A percentile compares a stretch with the other conserved stretches of the same genome.
Conservation (phyloP, 352 stramenopile genomes). For the Pythium volutum region DNA sequence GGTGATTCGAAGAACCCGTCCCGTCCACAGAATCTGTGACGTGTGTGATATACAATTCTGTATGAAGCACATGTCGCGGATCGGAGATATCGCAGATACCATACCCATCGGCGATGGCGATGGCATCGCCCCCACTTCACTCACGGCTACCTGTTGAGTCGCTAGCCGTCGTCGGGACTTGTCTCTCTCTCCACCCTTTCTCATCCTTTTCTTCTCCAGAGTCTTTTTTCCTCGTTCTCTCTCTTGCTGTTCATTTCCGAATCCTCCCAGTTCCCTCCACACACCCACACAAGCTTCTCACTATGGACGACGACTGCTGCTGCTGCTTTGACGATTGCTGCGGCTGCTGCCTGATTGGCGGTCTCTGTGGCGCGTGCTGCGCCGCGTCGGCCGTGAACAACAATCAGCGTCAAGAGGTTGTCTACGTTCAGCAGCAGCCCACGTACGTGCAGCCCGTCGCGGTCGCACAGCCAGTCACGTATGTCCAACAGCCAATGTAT, state of each 20-base stretch:
- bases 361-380: conserved; percentile 10
- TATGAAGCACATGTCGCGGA: too few species aligned
- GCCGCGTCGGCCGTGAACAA: background rate
- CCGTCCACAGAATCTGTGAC: too few species aligned
- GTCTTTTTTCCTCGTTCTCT: background rate
- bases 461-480: background rate
- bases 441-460: conserved; percentile 10
- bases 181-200: background rate
- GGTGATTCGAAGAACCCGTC: too few species aligned
- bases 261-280: background rate
- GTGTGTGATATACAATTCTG: too few species aligned
- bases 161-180: background rate
- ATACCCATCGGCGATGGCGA: too few species aligned
- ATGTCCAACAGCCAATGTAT: background rate
- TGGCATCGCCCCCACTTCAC: too few species aligned
- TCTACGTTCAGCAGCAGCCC: background rate
- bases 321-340: background rate
- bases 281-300: background rate
- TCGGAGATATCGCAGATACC: too few species aligned
- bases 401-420: background rate
- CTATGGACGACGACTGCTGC: conserved; percentile 1
- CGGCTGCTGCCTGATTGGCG: conserved; percentile 11
- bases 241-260: background rate
- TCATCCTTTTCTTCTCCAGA: background rate
- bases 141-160: too few species aligned